A percentile compares a stretch with the other conserved stretches of the same genome.
Conservation (phyloP, 129 eudicot genomes). For the Ambrosia trifida region DNA sequence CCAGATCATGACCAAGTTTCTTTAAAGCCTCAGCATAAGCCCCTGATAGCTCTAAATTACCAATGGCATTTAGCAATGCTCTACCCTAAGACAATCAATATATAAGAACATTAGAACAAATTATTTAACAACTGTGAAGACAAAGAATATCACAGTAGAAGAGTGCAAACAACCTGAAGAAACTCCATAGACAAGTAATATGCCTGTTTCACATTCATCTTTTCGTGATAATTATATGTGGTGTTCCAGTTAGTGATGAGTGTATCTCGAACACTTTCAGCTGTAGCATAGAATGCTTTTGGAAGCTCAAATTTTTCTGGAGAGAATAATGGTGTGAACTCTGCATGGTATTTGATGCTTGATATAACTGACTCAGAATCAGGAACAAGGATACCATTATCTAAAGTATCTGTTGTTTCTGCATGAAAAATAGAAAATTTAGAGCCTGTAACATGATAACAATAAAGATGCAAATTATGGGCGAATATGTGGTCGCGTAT, state of each 20-base stretch:
- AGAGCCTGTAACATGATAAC: background rate
- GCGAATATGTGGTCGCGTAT: background rate
- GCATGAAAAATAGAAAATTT: constrained; percentile 8
- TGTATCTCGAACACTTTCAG: constrained; percentile 58
- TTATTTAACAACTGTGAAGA: background rate
- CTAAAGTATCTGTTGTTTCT: constrained; percentile 43
- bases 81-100: constrained; percentile 48
- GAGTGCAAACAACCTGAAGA: constrained; percentile 53
- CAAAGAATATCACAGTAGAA: constrained; percentile 7
- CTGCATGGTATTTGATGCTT: constrained; percentile 66
- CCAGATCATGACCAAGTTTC: constrained; percentile 57
- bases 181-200: constrained; percentile 76
- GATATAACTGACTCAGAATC: constrained; percentile 52
- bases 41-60: constrained; percentile 65
- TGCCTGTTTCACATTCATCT: constrained; percentile 58
- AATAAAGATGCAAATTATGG: background rate
- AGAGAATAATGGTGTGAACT: constrained; percentile 62
- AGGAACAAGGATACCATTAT: constrained; percentile 35
- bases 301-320: constrained; percentile 60
- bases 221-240: constrained; percentile 49
- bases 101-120: constrained; percentile 11
- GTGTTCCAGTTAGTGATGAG: constrained; percentile 65
- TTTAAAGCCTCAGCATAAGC: constrained; percentile 63
- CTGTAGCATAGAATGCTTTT: constrained; percentile 66
- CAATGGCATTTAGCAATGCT: constrained; percentile 65